Evolutionary conservation across 345 rosid genomes (phyloP).

Genomic region (Bruguiera parviflora): DNA sequence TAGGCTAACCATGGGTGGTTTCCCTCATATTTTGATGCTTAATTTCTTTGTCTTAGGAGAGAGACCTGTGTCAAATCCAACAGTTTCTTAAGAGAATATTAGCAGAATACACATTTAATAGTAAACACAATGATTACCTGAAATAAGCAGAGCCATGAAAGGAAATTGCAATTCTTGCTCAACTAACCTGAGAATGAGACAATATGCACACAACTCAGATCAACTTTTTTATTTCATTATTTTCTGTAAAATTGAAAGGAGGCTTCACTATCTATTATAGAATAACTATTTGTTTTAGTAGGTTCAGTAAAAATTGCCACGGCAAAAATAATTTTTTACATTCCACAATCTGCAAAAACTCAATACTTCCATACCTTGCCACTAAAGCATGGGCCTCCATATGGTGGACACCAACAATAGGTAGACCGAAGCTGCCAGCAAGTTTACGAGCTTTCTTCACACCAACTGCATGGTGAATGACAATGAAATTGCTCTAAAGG

Average conservation of each 20-base stretch:
- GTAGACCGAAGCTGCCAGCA: conserved; percentile 65
- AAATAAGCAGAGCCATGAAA: conserved; percentile 85
- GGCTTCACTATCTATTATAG: no score
- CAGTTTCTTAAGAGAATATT: no score
- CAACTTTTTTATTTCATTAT: conserved; percentile 1
- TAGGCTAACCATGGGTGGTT: no score
- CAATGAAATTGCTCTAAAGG: conserved; percentile 1
- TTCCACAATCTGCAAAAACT: not conserved
- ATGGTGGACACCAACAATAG: conserved; percentile 81
- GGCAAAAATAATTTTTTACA: not conserved
- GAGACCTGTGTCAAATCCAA: no score
- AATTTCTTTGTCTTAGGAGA: no score
- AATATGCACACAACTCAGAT: not conserved
- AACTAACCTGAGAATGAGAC: conserved; percentile 45
- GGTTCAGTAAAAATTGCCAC: no score
- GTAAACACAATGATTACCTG: conserved; percentile 44
- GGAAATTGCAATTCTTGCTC: conserved; percentile 81
- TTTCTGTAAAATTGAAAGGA: not conserved
- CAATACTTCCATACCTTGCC: conserved; percentile 50
- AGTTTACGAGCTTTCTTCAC: conserved; percentile 78
- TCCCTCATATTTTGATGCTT: no score
- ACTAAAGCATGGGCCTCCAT: conserved; percentile 98
- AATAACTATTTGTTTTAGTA: no score
- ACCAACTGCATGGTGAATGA: conserved; percentile 59
- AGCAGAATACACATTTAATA: no score